Percentiles rank a stretch among this genome's conserved stretches.
phyloP scores from a whole-genome alignment of 768 basidiomycete genomes.

The Russula griseocarnosa region DNA sequence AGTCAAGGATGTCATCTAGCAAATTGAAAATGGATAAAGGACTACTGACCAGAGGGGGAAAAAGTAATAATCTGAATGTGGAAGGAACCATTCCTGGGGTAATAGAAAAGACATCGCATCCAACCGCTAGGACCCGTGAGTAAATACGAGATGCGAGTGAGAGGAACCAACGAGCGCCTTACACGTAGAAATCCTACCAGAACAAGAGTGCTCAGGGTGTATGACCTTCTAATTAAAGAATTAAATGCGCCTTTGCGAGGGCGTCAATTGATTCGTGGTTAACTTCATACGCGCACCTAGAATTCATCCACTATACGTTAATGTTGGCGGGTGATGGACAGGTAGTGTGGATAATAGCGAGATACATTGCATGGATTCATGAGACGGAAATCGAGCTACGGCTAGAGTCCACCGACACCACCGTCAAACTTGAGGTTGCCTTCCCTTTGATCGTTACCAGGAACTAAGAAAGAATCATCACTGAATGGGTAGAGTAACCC shows the following conservation, averaged over 20 bases:
- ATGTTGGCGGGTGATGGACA: background rate
- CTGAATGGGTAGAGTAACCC: background rate
- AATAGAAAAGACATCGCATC: background rate
- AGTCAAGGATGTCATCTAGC: background rate
- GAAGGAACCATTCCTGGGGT: background rate
- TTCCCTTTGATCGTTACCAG: background rate
- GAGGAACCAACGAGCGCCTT: background rate
- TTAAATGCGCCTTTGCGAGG: background rate
- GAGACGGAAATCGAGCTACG: background rate
- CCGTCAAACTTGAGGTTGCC: background rate
- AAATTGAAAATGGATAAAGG: background rate
- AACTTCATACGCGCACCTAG: background rate
- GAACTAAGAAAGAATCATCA: background rate
- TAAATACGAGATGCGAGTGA: background rate
- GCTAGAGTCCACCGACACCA: background rate
- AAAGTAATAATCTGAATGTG: background rate
- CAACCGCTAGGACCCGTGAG: background rate
- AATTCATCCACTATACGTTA: background rate
- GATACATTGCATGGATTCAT: background rate
- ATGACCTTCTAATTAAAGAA: background rate
- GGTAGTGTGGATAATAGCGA: background rate
- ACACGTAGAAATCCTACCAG: background rate
- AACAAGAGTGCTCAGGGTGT: background rate
- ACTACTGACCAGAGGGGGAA: background rate
- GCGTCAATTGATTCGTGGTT: background rate